Base-by-base conservation (phyloP, 352 stramenopile species). In the Globisporangium lucens region DNA sequence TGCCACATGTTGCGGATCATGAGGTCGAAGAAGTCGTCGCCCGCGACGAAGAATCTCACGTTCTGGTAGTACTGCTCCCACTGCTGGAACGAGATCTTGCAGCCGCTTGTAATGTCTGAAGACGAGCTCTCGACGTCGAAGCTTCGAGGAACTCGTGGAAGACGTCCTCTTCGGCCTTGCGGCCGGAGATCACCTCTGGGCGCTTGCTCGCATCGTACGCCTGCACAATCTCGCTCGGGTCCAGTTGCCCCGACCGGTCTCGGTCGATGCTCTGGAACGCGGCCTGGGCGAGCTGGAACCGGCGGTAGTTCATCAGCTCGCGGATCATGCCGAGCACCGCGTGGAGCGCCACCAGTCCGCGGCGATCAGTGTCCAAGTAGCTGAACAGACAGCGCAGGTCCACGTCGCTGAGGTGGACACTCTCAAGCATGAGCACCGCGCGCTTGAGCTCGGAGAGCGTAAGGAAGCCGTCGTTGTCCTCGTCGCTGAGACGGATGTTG, bases 11-110 rank as follows among this genome's bases (percentile, higher is more conserved):
- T 97, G 65, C 89, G 85, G 41, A 97, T 74, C 68, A 97, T 87
- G 33, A 95, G 76, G 67, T 96, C 87, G 63, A 97, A 97, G 61
- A 97, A 93, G 43, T 97, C 88, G 73, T 97, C 91, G 76, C 93
- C 82, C 7, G 76, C 71, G 56, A 97, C 86, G 53, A 89, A 89
- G 49, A 92, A 93, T 63, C 84, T 90, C 4, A 98, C 78, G 65
- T 96, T 96, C 53, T 91, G 77, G 79, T 98, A 98, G 72, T 97
- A 98, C 22, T 89, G 71, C 63, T 86, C 74, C 81, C 81, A 91
- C 56, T 91, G 81, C 15, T 63, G 36, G 17, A 71, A 75, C 10
- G 74, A 69, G 55, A 91, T 80, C 60, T 76, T 79, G 29, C 71
- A 74, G 35, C 74, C 53, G 0, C 29, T 33, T 4, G 56, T 41